Evolutionary conservation across 768 basidiomycete species (phyloP).

Genomic region (Tulasnella sp.): DNA sequence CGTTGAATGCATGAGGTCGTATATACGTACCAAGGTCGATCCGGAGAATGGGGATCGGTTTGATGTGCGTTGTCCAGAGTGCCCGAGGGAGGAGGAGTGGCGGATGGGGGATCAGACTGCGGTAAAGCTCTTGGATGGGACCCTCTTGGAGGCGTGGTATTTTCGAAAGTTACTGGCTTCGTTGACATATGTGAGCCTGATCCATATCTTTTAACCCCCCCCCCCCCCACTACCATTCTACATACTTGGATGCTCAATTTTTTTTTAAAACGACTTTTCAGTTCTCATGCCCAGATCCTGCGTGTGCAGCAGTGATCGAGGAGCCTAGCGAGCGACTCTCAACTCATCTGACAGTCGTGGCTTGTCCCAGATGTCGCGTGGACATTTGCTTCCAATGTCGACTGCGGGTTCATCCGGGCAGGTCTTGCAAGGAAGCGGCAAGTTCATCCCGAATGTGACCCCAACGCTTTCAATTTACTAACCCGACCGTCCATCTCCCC

Average conservation of each 20-base stretch:
- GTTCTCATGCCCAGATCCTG: not conserved
- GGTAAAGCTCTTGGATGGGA: not conserved
- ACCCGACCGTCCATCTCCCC: not conserved
- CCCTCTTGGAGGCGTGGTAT: not conserved
- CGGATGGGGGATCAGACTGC: not conserved
- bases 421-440: not conserved
- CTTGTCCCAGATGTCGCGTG: not conserved
- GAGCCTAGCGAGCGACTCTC: not conserved
- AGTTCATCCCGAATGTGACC: not conserved
- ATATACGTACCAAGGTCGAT: not conserved
- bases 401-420: not conserved
- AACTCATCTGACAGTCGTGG: not conserved
- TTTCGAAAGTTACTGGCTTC: not conserved
- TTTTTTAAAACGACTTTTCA: not conserved
- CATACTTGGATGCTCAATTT: no score
- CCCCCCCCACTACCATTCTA: no score
- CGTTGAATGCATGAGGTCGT: not conserved
- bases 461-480: not conserved
- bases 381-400: not conserved
- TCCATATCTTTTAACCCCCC: no score
- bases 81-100: not conserved
- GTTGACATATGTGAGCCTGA: not conserved
- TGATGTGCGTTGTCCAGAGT: not conserved
- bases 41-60: not conserved
- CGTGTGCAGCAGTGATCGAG: not conserved